Conservation (phyloP, 2,329 filamentous ascomycete species). For the Epichloe amarillans region DNA sequence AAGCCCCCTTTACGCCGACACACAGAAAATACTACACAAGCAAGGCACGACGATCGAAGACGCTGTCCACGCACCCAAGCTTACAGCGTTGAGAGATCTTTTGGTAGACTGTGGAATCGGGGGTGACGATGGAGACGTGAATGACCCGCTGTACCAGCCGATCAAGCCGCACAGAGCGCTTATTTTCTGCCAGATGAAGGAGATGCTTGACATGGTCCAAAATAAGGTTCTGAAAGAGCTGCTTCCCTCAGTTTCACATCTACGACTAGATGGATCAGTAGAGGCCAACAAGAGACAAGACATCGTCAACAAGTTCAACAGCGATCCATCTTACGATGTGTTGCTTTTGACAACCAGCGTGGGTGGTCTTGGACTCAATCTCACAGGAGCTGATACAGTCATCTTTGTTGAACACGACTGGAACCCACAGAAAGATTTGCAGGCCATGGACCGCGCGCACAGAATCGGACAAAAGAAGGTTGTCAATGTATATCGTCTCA, state of each 20-base stretch:
- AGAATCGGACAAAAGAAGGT: slow-evolving; percentile 99
- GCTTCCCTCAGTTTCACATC: slow-evolving; percentile 82
- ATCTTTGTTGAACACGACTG: slow-evolving; percentile 99
- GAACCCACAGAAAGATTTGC: slow-evolving; percentile 97
- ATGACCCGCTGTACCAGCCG: slow-evolving; percentile 55
- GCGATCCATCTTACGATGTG: slow-evolving; percentile 91
- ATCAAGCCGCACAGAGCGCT: slow-evolving; percentile 93
- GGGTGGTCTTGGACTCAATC: slow-evolving; percentile 82
- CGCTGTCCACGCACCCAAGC: slow-evolving; percentile 78
- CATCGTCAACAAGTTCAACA: slow-evolving; percentile 98
- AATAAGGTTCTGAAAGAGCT: slow-evolving; percentile 81
- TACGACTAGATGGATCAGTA: slow-evolving; percentile 87
- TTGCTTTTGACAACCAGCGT: slow-evolving; percentile 89
- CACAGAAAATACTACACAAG: slow-evolving; percentile 64
- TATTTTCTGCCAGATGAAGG: slow-evolving; percentile 99
- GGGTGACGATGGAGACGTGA: slow-evolving; percentile 48
- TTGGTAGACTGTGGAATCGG: slow-evolving; percentile 98
- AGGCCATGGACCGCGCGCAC: slow-evolving; percentile 97
- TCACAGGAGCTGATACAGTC: slow-evolving; percentile 94
- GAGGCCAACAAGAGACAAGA: slow-evolving; percentile 90
- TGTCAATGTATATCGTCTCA: slow-evolving; percentile 94
- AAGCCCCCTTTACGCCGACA: slow-evolving; percentile 80
- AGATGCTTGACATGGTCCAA: slow-evolving; percentile 99
- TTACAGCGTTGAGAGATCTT: slow-evolving; percentile 78
- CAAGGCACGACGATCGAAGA: slow-evolving; percentile 77